Evolutionary conservation across 1,139 yeast genomes (phyloP).

Genomic region (Meyerozyma smithsonii): DNA sequence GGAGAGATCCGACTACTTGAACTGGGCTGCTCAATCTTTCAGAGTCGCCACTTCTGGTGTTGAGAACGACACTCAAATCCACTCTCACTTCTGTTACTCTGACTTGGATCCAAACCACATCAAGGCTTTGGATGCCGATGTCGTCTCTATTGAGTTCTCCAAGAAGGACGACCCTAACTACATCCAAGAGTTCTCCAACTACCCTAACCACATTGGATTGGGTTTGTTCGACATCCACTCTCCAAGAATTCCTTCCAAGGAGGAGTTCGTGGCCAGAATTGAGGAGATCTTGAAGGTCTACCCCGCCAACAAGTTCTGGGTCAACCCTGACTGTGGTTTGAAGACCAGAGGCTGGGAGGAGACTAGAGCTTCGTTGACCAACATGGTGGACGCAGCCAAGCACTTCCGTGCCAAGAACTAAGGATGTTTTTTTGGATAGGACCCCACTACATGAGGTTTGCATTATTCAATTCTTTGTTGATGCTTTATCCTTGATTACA

Average conservation of each 20-base stretch:
- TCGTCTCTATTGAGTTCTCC: slow-evolving; percentile 97
- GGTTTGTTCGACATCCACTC: slow-evolving; percentile 99
- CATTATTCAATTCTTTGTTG: slow-evolving; percentile 28
- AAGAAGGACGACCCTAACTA: slow-evolving; percentile 99
- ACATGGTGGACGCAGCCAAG: slow-evolving; percentile 99
- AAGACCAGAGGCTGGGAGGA: slow-evolving; percentile 97
- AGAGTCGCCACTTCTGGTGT: slow-evolving; percentile 99
- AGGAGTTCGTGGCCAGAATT: slow-evolving; percentile 91
- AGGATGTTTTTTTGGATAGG: slow-evolving; percentile 23
- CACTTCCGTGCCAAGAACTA: slow-evolving; percentile 69
- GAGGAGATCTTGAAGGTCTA: slow-evolving; percentile 92
- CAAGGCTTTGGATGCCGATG: slow-evolving; percentile 99
- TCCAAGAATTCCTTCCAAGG: slow-evolving; percentile 98
- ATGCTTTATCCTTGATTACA: slow-evolving; percentile 45
- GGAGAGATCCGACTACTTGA: slow-evolving; percentile 93
- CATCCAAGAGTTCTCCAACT: slow-evolving; percentile 94
- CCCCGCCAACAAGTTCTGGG: slow-evolving; percentile 98
- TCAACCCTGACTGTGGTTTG: slow-evolving; percentile 99
- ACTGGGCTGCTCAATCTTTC: slow-evolving; percentile 99
- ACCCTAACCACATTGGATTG: slow-evolving; percentile 99
- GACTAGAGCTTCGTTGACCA: slow-evolving; percentile 79
- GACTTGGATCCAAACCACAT: slow-evolving; percentile 99
- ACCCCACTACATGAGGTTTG: slow-evolving; percentile 17
- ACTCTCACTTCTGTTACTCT: slow-evolving; percentile 99
- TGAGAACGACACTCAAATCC: slow-evolving; percentile 90